Percentiles rank a stretch among this genome's conserved stretches.
Evolutionary conservation across 208 protist species (phyloP).

Genomic region (Leishmania turanica): DNA sequence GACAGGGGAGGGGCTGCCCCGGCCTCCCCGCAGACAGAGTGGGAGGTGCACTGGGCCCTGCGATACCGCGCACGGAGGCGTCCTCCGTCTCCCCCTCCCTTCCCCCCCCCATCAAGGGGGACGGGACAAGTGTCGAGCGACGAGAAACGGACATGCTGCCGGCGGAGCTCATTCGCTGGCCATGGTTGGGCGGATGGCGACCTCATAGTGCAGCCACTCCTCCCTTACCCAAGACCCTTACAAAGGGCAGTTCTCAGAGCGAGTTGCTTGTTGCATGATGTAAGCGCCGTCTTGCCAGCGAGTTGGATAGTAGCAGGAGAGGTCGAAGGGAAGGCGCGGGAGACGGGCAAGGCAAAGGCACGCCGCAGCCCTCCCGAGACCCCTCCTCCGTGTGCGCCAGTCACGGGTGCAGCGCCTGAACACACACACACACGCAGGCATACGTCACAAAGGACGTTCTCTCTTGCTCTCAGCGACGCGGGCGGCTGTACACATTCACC

Average conservation of each 20-base stretch:
- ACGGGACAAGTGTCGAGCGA: no score
- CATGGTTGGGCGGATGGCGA: neutral
- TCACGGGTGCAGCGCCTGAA: neutral
- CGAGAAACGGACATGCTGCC: neutral
- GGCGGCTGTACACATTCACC: constrained; percentile 35
- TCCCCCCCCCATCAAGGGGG: neutral
- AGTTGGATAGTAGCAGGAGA: neutral
- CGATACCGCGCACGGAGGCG: neutral
- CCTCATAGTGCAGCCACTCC: neutral
- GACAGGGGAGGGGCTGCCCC: no score
- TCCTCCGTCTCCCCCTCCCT: neutral
- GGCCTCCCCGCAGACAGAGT: no score
- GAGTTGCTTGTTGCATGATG: neutral
- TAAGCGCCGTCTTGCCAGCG: neutral
- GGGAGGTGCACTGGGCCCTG: no score
- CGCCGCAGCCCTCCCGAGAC: neutral
- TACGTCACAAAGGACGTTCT: neutral
- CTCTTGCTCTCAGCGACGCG: constrained; percentile 6
- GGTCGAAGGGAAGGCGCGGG: neutral
- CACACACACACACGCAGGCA: neutral
- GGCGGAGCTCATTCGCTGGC: neutral
- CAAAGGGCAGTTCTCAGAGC: neutral
- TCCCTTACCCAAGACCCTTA: neutral
- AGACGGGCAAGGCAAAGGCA: neutral
- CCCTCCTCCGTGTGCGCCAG: neutral